phyloP scores from a whole-genome alignment of 2,329 filamentous ascomycete species.

The Venturia oleaginea region DNA sequence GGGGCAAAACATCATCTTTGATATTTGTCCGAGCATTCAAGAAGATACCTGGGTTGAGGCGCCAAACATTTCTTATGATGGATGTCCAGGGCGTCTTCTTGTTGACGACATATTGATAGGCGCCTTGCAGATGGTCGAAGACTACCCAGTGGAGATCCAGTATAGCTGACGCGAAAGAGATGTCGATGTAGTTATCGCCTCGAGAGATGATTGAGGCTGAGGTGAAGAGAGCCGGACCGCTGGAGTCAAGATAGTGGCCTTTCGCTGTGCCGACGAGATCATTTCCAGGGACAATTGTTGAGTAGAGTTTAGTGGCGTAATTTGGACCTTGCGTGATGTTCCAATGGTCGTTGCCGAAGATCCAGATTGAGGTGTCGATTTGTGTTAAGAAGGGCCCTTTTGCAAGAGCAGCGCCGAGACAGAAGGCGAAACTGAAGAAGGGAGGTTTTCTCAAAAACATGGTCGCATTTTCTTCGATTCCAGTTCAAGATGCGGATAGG shows the following conservation, averaged over 20 bases:
- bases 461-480: neutral
- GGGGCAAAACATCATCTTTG: conserved; percentile 27
- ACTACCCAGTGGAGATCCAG: conserved; percentile 47
- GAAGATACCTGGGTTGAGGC: conserved; percentile 41
- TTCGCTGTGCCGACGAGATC: conserved; percentile 33
- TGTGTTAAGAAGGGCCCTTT: conserved; percentile 24
- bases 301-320: conserved; percentile 31
- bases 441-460: neutral
- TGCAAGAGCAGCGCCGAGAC: neutral
- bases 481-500: neutral
- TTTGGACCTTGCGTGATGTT: conserved; percentile 31
- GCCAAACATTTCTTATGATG: conserved; percentile 43
- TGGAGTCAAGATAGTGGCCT: conserved; percentile 38
- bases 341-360: conserved; percentile 34
- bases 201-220: conserved; percentile 34
- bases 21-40: conserved; percentile 33
- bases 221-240: conserved; percentile 31
- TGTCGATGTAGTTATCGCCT: conserved; percentile 38
- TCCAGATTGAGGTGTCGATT: conserved; percentile 26
- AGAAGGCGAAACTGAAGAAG: neutral
- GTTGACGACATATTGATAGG: conserved; percentile 49
- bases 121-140: conserved; percentile 39
- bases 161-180: conserved; percentile 38
- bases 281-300: conserved; percentile 27
- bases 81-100: conserved; percentile 38